Percentiles rank a stretch among this genome's conserved stretches.
Conservation (phyloP, 345 rosid genomes). For the Lumnitzera littorea region DNA sequence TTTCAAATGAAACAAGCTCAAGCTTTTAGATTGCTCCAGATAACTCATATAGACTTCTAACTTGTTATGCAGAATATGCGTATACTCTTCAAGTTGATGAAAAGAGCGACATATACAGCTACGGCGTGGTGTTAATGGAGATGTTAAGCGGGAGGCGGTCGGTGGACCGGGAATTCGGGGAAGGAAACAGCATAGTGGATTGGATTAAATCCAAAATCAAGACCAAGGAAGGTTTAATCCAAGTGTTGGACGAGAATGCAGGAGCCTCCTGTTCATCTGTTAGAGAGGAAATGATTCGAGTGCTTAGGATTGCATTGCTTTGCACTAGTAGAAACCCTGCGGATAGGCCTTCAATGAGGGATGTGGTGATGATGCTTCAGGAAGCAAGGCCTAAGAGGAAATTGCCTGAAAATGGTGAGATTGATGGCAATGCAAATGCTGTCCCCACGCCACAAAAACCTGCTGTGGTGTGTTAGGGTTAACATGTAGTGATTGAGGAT, state of each 20-base stretch:
- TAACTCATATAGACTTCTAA: neutral
- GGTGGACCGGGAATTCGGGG: constrained; percentile 84
- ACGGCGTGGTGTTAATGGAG: constrained; percentile 85
- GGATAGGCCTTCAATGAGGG: constrained; percentile 96
- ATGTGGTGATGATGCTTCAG: constrained; percentile 83
- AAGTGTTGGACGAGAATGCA: constrained; percentile 60
- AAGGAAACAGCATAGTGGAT: constrained; percentile 90
- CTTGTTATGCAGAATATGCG: constrained; percentile 61
- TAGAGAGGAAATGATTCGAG: constrained; percentile 87
- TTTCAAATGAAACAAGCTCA: too few species aligned
- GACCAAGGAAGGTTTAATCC: constrained; percentile 48
- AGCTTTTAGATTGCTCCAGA: too few species aligned
- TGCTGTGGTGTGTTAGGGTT: constrained; percentile 36
- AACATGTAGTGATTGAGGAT: neutral
- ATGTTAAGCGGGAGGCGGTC: constrained; percentile 72
- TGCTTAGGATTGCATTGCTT: constrained; percentile 71
- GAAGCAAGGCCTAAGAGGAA: constrained; percentile 93
- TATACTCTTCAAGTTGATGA: constrained; percentile 92
- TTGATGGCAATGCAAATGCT: constrained; percentile 10
- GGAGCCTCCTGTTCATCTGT: constrained; percentile 64
- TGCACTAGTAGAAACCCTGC: constrained; percentile 80
- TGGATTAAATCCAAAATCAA: constrained; percentile 83
- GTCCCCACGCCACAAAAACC: constrained; percentile 33
- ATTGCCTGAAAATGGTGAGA: constrained; percentile 22
- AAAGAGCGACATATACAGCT: constrained; percentile 95